phyloP scores from a whole-genome alignment of 805 yeast species.

The Saccharomycopsis sp. region DNA sequence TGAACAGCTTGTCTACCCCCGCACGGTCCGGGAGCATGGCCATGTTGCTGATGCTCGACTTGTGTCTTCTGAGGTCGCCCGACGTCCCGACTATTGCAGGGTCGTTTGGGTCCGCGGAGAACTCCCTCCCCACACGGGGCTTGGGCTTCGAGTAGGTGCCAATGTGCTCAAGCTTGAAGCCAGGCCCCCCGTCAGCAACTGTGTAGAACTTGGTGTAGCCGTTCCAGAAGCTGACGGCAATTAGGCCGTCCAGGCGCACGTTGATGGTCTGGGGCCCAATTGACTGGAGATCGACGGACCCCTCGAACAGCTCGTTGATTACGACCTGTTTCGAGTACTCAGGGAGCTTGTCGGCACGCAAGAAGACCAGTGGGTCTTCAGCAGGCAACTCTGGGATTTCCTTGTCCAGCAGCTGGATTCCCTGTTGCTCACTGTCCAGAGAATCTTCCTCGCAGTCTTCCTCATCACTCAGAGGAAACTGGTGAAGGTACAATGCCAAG shows the following conservation, averaged over 20 bases:
- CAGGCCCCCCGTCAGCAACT: too few relatives aligned
- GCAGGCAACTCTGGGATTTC: too few relatives aligned
- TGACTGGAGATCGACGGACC: constrained; percentile 26
- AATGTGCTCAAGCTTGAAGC: too few relatives aligned
- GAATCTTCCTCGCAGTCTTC: too few relatives aligned
- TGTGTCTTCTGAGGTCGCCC: constrained; percentile 30
- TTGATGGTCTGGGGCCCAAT: constrained; percentile 33
- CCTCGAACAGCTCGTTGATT: constrained; percentile 2
- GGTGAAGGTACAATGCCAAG: neutral
- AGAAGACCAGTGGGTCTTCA: neutral
- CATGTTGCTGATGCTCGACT: constrained; percentile 23
- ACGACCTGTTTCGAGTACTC: constrained; percentile 10
- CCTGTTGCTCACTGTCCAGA: too few relatives aligned
- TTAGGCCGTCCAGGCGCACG: constrained; percentile 22
- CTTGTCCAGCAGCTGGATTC: too few relatives aligned
- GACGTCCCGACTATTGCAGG: constrained; percentile 28
- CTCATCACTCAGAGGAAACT: neutral
- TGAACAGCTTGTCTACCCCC: too few relatives aligned
- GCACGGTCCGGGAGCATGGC: constrained; percentile 29
- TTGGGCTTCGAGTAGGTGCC: too few relatives aligned
- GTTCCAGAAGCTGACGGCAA: constrained; percentile 47
- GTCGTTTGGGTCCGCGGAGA: constrained; percentile 25
- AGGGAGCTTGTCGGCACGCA: neutral
- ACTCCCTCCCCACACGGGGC: constrained; percentile 23
- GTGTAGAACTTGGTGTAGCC: constrained; percentile 36